Base-by-base conservation (phyloP, 208 protist species). In the Trypanosoma grayi region DNA sequence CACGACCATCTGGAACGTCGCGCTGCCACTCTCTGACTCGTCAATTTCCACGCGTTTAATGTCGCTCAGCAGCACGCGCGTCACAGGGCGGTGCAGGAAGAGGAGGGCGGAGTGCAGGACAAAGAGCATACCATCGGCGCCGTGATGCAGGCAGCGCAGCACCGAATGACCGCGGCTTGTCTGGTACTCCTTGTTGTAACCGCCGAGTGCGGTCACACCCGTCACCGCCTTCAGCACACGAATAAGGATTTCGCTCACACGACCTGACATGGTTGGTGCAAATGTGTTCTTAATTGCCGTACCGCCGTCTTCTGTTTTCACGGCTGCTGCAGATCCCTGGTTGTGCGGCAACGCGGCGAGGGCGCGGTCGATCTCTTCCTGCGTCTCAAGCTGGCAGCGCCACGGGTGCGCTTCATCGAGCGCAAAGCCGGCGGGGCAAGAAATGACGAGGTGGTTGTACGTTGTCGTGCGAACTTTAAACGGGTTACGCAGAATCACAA, bases 381-480 rank as follows among this genome's bases (percentile, higher is more conserved):
- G 83, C 24, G 85, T 89, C 30, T 65, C 78, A 45, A 93, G 64
- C 69, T 92, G 83, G 47, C 79, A 90, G 14, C 59, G 30, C 86
- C 89, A 95, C 46, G 83, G 70, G 61, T 93, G 85, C 14, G 65
- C 77, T 13, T 84, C 85, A 39, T 84, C 77, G 24, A 95, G 70
- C 20, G 40, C 47, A 44, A 90, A 67, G 2, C 70, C 77, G 2
- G 75, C 66, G 0, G 88, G 83, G 48, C 81, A 91, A 1, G 79
- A 88, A 47, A 95, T 90, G 30, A 95, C 89, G 40, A 95, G 46
- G 52, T 93, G 77, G 25, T 77, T 76, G 70, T 93, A 95, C 60
- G 75, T 68, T 36, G 85, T 80, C n/a, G 81, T 75, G 41, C 83
- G 82, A 5, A 92, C 61, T 57, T 84, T 87, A 14, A 95, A 39